A percentile compares a stretch with the other conserved stretches of the same genome.
These are phyloP conservation scores for Penicillium macrosclerotiorum DNA, from an alignment of 495 filamentous ascomycete genomes.

Conservation along the genomic window DNA sequence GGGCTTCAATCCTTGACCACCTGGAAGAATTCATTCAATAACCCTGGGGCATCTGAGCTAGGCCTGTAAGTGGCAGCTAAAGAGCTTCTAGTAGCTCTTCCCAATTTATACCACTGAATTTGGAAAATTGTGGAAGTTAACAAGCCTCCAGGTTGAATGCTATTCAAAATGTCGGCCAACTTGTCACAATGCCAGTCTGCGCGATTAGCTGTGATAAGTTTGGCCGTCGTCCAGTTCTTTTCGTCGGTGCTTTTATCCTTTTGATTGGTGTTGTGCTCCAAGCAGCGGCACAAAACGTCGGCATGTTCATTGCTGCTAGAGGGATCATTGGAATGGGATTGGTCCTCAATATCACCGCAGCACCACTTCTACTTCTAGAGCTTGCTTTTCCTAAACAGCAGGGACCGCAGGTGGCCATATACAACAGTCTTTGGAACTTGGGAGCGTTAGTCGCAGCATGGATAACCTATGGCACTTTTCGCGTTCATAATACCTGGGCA, in stretches of 20 bases:
- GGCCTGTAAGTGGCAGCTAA: constrained; percentile 12
- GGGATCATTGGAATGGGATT: constrained; percentile 28
- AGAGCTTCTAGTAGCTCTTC: background rate
- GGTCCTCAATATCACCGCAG: constrained; percentile 12
- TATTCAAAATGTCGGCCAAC: constrained; percentile 21
- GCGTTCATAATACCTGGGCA: too few species aligned
- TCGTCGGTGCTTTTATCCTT: constrained; percentile 17
- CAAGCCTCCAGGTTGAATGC: constrained; percentile 11
- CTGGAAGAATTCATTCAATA: constrained; percentile 13
- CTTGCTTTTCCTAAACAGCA: constrained; percentile 31
- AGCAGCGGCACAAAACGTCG: constrained; percentile 16
- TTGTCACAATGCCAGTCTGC: constrained; percentile 15
- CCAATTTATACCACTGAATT: background rate
- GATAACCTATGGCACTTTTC: too few species aligned
- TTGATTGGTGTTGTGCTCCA: constrained; percentile 19
- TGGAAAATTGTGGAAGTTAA: background rate
- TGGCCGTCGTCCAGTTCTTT: constrained; percentile 19
- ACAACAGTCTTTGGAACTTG: constrained; percentile 61
- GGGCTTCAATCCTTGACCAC: constrained; percentile 7
- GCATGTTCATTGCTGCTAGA: constrained; percentile 25
- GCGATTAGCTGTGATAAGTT: constrained; percentile 14
- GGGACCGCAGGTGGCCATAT: constrained; percentile 34
- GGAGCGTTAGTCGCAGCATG: too few species aligned
- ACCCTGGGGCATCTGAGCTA: constrained; percentile 13
- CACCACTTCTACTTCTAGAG: constrained; percentile 31